A percentile compares a stretch with the other conserved stretches of the same genome.
phyloP scores from a whole-genome alignment of 1,284 basidiomycete species.

The Cryptococcus amylolentus region DNA sequence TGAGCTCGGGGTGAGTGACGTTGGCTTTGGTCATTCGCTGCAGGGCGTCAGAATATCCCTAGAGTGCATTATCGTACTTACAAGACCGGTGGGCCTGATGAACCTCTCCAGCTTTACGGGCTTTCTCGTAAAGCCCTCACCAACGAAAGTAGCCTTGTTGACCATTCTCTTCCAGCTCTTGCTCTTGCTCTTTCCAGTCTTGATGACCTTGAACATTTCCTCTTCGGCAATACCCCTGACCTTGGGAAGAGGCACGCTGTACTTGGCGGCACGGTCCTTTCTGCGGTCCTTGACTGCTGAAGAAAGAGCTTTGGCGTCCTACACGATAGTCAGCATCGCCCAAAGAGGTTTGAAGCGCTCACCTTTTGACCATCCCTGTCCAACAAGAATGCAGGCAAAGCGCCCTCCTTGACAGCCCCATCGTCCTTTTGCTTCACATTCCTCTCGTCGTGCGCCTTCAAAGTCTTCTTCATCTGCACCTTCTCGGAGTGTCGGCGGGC shows the following conservation, averaged over 20 bases:
- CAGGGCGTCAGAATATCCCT: background rate
- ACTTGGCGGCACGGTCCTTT: constrained; percentile 99
- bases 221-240: constrained; percentile 98
- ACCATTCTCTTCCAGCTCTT: constrained; percentile 99
- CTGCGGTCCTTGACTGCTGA: constrained; percentile 97
- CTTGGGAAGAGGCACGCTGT: constrained; percentile 92
- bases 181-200: constrained; percentile 93
- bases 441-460: constrained; percentile 98
- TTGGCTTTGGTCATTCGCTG: constrained; percentile 93
- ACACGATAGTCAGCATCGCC: background rate
- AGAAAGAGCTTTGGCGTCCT: constrained; percentile 94
- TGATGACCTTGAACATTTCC: constrained; percentile 99
- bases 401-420: constrained; percentile 75
- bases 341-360: background rate
- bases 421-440: constrained; percentile 92
- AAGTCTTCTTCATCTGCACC: constrained; percentile 97
- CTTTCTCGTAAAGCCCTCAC: constrained; percentile 96
- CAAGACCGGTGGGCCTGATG: constrained; percentile 90
- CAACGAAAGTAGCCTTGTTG: constrained; percentile 98
- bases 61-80: constrained; percentile 7
- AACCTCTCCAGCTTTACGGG: constrained; percentile 99
- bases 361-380: constrained; percentile 91
- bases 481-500: constrained; percentile 95
- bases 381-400: constrained; percentile 88
- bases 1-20: constrained; percentile 96